Evolutionary conservation across 164 flowering plant species (phyloP), one percentile per base, ranked within the genome.

Genomic region (Aristolochia fimbriata): DNA sequence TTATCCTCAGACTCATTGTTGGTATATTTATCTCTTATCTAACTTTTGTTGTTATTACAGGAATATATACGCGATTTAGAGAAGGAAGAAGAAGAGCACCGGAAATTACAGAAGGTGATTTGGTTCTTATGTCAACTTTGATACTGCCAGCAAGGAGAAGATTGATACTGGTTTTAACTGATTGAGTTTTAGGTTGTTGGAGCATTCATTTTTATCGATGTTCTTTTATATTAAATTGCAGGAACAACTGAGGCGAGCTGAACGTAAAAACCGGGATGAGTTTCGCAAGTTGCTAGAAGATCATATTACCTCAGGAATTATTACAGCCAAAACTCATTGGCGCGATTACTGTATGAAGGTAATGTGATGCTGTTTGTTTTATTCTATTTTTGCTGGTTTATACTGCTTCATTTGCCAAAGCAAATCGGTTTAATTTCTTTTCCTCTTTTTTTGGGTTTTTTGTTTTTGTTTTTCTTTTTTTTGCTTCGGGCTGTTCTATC

Each of bases 301-400:
- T 57, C 88, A 90, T 80, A 76, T 88, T 69, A 71, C 86, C 69
- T 70, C 69, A 67, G 99, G 97, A 53, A 62, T 48, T 52, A 78
- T 94, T 43, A 83, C 83, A 0, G 97, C 97, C 51, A 94, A 84
- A 83, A 80, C 87, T 56, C 79, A 73, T 55, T 93, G 99, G 99
- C 84, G 81, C n/a, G 97, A 88, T 57, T 94, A 93, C 59, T 93
- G 91, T 70, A 64, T 76, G 72, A 83, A 85, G 97, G 99, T 94
- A 62, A 52, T 20, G 17, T 0, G 16, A 33, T 17, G 4, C 25
- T 41, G 24, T 19, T 60, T 49, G 55, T 45, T 30, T 58, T 27
- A 5, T 5, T 37, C 43, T 37, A 3, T 7, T 27, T 2, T 27
- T 2, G 3, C 30, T 27, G 2, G 5, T 27, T 27, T 37, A 37